Conservation (phyloP, 306 rosid genomes). For the Luffa aegyptiaca region DNA sequence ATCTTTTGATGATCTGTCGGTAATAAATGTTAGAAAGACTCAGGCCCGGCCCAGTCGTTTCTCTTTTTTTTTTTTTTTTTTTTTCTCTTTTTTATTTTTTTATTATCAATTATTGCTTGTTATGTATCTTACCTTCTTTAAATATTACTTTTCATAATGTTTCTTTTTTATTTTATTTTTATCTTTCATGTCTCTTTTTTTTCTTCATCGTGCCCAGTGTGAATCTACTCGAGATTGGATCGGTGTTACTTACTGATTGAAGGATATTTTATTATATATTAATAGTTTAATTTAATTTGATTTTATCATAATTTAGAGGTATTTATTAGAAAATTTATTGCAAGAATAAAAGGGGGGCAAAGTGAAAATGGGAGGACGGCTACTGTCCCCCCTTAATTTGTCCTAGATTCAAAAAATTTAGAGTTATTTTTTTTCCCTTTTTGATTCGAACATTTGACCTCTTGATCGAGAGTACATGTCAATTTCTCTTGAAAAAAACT, state of each 20-base stretch:
- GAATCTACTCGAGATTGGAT: background rate
- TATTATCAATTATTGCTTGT: background rate
- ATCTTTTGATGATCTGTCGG: slow-evolving; percentile 10
- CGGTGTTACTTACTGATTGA: background rate
- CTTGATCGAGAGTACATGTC: too few species aligned
- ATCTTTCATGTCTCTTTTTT: background rate
- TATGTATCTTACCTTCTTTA: background rate
- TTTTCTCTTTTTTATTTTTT: background rate
- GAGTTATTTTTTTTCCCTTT: too few species aligned
- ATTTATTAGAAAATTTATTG: too few species aligned
- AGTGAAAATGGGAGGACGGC: too few species aligned
- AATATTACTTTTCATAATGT: background rate
- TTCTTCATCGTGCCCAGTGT: background rate
- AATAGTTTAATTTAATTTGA: background rate
- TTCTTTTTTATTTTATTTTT: background rate
- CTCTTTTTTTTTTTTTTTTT: background rate
- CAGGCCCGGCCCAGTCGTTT: background rate
- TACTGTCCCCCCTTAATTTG: too few species aligned
- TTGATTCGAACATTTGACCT: too few species aligned
- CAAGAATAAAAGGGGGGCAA: too few species aligned
- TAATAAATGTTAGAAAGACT: background rate
- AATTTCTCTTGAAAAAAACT: background rate
- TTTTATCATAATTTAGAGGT: too few species aligned
- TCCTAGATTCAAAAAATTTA: too few species aligned
- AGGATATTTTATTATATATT: background rate